Base-by-base conservation (phyloP, 441 rosid genomes). In the Syzygium syzygioides region DNA sequence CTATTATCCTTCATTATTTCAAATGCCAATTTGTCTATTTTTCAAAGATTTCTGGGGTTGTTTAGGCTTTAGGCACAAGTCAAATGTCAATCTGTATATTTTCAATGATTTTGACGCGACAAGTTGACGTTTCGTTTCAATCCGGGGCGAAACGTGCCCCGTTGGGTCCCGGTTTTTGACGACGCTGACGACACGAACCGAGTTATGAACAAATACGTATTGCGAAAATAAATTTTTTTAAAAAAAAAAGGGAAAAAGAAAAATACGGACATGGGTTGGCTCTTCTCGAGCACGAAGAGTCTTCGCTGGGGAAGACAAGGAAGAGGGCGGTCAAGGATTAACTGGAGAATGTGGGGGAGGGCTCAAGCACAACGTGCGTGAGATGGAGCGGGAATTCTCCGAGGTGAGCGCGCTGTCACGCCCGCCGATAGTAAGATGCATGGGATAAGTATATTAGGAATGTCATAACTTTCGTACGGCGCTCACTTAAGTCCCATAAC, bases 241-340 rank as follows among this genome's bases (percentile, higher is more conserved):
- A 3, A 68, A 5, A 10, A 9, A 4, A 0, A 32, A 18, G 18
- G 11, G 4, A 23, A 6, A 28, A 28, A 26, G 17, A 7, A n/a
- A 6, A 0, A 0, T 41, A 41, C 45, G 45, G 13, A 64, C 9
- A 64, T 32, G 76, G 76, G 10, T 30, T 30, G 76, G 45, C 45
- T 41, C 45, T 19, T 9, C 37, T 64, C 18, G 37, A 30, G 76
- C 76, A 64, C 3, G 12, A 64, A 4, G 76, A 64, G 41, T 30
- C 76, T 9, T 30, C 2, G 23, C 76, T 30, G 23, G 76, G 41
- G 76, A 64, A 17, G 41, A 64, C 10, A 30, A 17, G 37, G 76
- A 64, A 30, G 37, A 8, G 76, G 23, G 76, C 4, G 41, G 76
- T 64, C 41, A 11, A 64, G 37, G 17, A 64, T 4, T 30, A 37